A percentile compares a stretch with the other conserved stretches of the same genome.
phyloP scores from a whole-genome alignment of 163 green algal species.

The Coccomyxa subellipsoidea region DNA sequence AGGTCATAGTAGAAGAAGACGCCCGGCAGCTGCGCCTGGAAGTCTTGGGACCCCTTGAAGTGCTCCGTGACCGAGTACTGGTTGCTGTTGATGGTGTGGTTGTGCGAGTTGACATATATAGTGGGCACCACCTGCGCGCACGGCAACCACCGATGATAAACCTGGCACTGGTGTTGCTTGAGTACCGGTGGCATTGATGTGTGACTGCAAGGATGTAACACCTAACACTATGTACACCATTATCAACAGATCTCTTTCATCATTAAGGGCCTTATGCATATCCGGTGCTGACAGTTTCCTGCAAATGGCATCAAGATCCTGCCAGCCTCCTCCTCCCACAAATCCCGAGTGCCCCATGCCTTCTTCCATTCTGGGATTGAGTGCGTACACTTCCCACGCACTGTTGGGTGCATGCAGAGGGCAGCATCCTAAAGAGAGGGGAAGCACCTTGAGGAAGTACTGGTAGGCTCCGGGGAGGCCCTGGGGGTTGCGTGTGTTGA shows the following conservation, averaged over 20 bases:
- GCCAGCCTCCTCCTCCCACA: neutral
- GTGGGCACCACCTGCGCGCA: slow-evolving; percentile 89
- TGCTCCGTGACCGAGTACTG: slow-evolving; percentile 95
- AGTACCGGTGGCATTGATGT: too few species aligned
- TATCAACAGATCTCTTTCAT: too few species aligned
- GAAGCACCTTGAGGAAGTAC: slow-evolving; percentile 93
- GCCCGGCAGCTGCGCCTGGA: slow-evolving; percentile 39
- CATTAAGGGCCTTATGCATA: too few species aligned
- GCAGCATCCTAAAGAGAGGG: neutral
- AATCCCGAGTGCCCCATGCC: too few species aligned
- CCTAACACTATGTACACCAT: too few species aligned
- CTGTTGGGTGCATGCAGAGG: too few species aligned
- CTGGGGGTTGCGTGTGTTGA: slow-evolving; percentile 22
- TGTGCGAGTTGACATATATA: slow-evolving; percentile 64
- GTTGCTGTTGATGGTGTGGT: slow-evolving; percentile 71
- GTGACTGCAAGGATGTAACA: too few species aligned
- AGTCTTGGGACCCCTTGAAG: slow-evolving; percentile 49
- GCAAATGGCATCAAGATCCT: neutral
- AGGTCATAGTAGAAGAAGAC: slow-evolving; percentile 99
- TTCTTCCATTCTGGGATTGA: too few species aligned
- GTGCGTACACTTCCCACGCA: too few species aligned
- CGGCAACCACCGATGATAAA: too few species aligned
- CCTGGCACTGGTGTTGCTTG: too few species aligned
- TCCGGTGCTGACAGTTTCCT: too few species aligned
- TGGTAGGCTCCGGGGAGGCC: slow-evolving; percentile 78